Conservation (phyloP, 164 flowering plant species). For the Vitis rotundifolia region DNA sequence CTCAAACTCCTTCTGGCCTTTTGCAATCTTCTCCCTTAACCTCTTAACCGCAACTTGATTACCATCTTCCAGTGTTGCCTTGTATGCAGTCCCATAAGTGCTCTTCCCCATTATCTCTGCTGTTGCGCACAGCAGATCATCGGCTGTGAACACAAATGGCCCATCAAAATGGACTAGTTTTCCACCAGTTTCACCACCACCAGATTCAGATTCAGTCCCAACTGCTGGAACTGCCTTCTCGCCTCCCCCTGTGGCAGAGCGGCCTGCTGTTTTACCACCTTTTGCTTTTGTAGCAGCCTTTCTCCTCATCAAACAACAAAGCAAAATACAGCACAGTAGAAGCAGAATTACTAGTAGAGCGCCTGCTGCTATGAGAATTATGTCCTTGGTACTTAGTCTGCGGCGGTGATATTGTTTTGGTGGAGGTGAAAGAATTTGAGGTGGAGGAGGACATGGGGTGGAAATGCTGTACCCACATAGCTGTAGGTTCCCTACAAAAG, state of each 20-base stretch:
- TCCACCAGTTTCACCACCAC: conserved; percentile 81
- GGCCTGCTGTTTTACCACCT: conserved; percentile 21
- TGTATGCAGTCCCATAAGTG: conserved; percentile 85
- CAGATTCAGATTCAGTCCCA: conserved; percentile 49
- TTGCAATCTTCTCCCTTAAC: conserved; percentile 83
- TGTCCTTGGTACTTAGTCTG: conserved; percentile 61
- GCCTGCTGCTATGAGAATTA: conserved; percentile 77
- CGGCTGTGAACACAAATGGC: conserved; percentile 83
- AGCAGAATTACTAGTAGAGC: conserved; percentile 55
- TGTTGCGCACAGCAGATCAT: conserved; percentile 90
- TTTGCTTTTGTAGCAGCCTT: conserved; percentile 37
- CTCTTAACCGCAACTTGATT: conserved; percentile 91
- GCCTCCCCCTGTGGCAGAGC: conserved; percentile 22
- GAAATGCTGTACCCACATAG: conserved; percentile 79
- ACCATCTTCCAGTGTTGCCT: conserved; percentile 91
- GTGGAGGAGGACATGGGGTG: conserved; percentile 56
- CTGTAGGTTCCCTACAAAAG: conserved; percentile 80
- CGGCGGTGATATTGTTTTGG: conserved; percentile 21
- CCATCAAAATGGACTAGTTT: conserved; percentile 95
- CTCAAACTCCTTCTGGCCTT: conserved; percentile 83
- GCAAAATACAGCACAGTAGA: conserved; percentile 58
- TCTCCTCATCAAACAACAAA: conserved; percentile 67
- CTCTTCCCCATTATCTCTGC: conserved; percentile 99
- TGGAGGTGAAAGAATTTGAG: conserved; percentile 35
- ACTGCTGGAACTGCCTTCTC: conserved; percentile 38